Evolutionary conservation across 371 early-diverging fungal species (phyloP), one percentile per base, ranked within the genome.

Genomic region (Capillidium rhysosporum): DNA sequence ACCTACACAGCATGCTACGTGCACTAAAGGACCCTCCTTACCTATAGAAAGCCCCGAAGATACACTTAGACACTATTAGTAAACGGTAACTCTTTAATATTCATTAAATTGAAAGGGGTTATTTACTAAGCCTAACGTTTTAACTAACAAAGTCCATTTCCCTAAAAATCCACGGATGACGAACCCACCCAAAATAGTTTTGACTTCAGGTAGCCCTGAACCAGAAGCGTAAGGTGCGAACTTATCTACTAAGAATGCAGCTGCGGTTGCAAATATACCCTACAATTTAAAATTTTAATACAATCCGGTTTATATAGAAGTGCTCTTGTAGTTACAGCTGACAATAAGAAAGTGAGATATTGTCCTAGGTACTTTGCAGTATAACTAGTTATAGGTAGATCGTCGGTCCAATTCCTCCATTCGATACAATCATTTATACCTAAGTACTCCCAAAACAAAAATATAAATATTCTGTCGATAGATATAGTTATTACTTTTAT

Each of bases 181-280:
- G 67, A 85, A 88, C 7, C 89, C 88, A 20, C 82, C 77, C 14
- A 89, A 65, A 21, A 89, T 87, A 25, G 82, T 82, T 62, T 89
- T 89, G 39, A 86, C 76, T 54, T 87, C 88, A 18, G 89, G 79
- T 23, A 88, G 77, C 2, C 88, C 89, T 21, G 74, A 70, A 10
- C 89, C 84, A 10, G 84, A 79, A 12, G 85, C 82, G 49, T 82
- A 82, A 34, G 81, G 84, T 1, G 84, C 87, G 58, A 74, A 81
- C 18, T 57, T 61, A 55, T 76, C 73, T 49, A 85, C 86, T 21
- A 69, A 49, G 25, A 67, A 56, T 0, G 70, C 72, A 0, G 68
- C 69, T 0, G 59, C 54, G 0, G 68, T 63, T 4, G 74, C 69
- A 53, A 69, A 73, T 45, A 61, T 47, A 16, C 65, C 61, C 59